Evolutionary conservation across 2,329 filamentous ascomycete species (phyloP), one percentile per base, ranked within the genome.

Genomic region (Leptographium radiaticola): DNA sequence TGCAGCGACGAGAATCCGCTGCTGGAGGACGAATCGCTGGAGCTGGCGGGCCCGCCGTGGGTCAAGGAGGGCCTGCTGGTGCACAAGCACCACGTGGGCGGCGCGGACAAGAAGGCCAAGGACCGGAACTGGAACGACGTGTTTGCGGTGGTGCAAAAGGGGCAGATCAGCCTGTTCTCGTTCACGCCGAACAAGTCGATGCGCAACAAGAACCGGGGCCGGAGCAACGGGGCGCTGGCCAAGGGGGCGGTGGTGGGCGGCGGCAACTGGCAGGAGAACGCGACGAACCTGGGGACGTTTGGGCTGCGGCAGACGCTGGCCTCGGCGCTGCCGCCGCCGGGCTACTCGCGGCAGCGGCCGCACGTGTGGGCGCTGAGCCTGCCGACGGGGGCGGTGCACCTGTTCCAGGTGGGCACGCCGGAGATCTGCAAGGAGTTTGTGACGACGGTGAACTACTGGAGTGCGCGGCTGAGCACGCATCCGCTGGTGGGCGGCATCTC

Each of bases 251-350:
- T 83, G 8, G 93, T 97, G 2, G 93, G 93, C 59, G 93, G 93
- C 57, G 93, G 93, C 30, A 97, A 98, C 67, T 98, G 93, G 93
- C 91, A 91, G 67, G 90, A 96, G 61, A 97, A 95, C 64, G 93
- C 93, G 6, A 89, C 95, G 59, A 88, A 84, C 59, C 75, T 96
- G 11, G 90, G 88, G 62, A 86, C 84, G 20, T 97, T 96, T 67
- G 83, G 86, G 45, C 80, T 98, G 9, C 81, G 90, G 20, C 90
- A 97, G 66, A 94, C 90, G 0, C 86, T 97, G 59, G 93, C 93
- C 12, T 95, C 89, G 54, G 83, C 86, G 0, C 78, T 98, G 15
- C 93, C 93, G 10, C 79, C 89, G 1, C 91, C 93, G 0, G 93
- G 93, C 12, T 97, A 97, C 68, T 96, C 89, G 38, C 89, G 94